Conservation (phyloP, 805 yeast species). For the Priceomyces carsonii region DNA sequence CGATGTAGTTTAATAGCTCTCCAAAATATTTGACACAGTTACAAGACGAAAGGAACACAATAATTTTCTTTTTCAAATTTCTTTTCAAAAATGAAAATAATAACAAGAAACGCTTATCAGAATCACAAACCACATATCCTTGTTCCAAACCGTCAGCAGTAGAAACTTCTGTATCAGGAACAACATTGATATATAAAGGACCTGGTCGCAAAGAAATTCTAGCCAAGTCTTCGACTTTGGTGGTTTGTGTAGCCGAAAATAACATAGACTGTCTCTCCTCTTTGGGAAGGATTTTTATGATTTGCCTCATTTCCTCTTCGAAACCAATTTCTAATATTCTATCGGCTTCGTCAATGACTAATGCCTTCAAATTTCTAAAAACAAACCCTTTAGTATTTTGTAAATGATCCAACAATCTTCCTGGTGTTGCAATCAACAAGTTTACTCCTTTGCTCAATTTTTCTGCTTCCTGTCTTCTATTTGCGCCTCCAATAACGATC, state of each 20-base stretch:
- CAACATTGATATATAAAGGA: slow-evolving; percentile 92
- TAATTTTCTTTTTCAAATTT: slow-evolving; percentile 86
- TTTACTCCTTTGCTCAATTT: slow-evolving; percentile 93
- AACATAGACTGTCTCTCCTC: slow-evolving; percentile 95
- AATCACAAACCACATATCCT: slow-evolving; percentile 97
- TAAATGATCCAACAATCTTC: slow-evolving; percentile 92
- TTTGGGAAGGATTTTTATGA: slow-evolving; percentile 87
- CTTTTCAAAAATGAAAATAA: slow-evolving; percentile 92
- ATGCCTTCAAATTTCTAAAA: slow-evolving; percentile 90
- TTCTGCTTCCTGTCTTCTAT: slow-evolving; percentile 96
- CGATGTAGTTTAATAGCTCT: slow-evolving; percentile 92
- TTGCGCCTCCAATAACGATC: slow-evolving; percentile 97
- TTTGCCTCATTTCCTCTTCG: slow-evolving; percentile 98
- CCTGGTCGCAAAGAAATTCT: slow-evolving; percentile 93
- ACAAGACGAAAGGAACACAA: slow-evolving; percentile 95
- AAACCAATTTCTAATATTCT: slow-evolving; percentile 96
- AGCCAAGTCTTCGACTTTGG: slow-evolving; percentile 97
- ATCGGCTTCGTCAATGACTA: slow-evolving; percentile 97
- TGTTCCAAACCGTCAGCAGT: slow-evolving; percentile 98
- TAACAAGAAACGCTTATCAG: slow-evolving; percentile 88
- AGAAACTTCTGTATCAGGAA: slow-evolving; percentile 75
- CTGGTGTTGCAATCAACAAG: slow-evolving; percentile 94
- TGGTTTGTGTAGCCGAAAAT: slow-evolving; percentile 98
- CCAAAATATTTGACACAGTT: slow-evolving; percentile 96
- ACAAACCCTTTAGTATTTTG: slow-evolving; percentile 94